Evolutionary conservation across 768 basidiomycete species (phyloP), one percentile per base, ranked within the genome.

Genomic region (Lepiota subincarnata): DNA sequence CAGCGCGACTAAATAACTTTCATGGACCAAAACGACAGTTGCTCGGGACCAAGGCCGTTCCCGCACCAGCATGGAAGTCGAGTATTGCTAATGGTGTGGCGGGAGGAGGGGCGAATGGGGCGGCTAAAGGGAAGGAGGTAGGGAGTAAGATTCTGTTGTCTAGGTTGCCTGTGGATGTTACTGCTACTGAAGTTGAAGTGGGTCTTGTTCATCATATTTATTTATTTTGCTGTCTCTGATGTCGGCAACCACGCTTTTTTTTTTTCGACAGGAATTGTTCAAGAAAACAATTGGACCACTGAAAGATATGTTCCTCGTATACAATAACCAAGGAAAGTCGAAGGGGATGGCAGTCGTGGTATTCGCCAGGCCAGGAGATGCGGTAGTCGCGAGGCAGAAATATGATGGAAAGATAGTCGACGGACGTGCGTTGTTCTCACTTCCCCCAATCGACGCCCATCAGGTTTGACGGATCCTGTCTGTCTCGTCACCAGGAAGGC

Each of bases 331-430:
- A 60, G 88, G 82, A 0, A 76, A 74, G 50, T 86, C 87, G 41
- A 89, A 87, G 62, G 89, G 89, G 16, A 89, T 90, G 87, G 88
- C 89, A 1, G 66, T 91, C 12, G 84, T 90, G 2, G 61, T 72
- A 0, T 91, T 91, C 61, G 77, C 82, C 59, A 77, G 83, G 28
- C 57, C 77, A 6, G 81, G 75, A 1, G 86, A 89, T 66, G 89
- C 89, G 6, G 69, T 64, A 1, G 57, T 80, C 37, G 89, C 89
- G 7, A 78, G 79, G 36, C 64, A 72, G 20, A 89, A 87, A 68
- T 91, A 87, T 60, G 74, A 90, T 59, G 86, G 86, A 41, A 87
- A 87, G 69, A 78, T 88, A 47, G 81, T 91, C 18, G 89, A 91
- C 61, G 78, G 77, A 48, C 71, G 80, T 79, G 57, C 66, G 77